phyloP scores from a whole-genome alignment of 768 basidiomycete species.

The Thelephora ganbajun region DNA sequence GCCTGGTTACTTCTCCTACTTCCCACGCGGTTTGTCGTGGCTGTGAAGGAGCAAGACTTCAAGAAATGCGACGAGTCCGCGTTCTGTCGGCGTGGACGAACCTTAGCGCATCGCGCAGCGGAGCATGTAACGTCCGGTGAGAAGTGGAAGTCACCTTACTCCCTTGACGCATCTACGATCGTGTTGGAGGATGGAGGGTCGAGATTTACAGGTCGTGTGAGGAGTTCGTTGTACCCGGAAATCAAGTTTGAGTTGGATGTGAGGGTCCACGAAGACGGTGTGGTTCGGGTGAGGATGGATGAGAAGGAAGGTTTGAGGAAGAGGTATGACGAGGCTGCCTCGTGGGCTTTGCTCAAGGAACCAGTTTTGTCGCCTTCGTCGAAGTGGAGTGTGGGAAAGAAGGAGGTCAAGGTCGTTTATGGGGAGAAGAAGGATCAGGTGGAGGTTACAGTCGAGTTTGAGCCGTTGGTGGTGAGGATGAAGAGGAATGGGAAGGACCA shows the following conservation, averaged over 20 bases:
- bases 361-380: conserved; percentile 48
- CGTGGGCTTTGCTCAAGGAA: conserved; percentile 74
- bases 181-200: conserved; percentile 37
- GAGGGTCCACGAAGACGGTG: conserved; percentile 75
- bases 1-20: conserved; percentile 18
- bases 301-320: conserved; percentile 67
- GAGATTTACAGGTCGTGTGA: conserved; percentile 60
- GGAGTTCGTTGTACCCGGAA: conserved; percentile 71
- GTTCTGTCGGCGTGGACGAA: conserved; percentile 87
- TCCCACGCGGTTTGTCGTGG: conserved; percentile 22
- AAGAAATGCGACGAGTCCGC: conserved; percentile 91
- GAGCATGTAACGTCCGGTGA: conserved; percentile 23
- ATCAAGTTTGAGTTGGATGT: conserved; percentile 74
- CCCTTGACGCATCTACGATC: conserved; percentile 46
- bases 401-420: conserved; percentile 48
- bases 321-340: conserved; percentile 84
- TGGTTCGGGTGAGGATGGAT: conserved; percentile 87
- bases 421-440: conserved; percentile 42
- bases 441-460: conserved; percentile 56
- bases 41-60: conserved; percentile 77
- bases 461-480: conserved; percentile 65
- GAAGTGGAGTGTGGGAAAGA: conserved; percentile 53
- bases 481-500: conserved; percentile 66
- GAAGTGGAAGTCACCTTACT: conserved; percentile 81
- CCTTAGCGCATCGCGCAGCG: conserved; percentile 60